phyloP scores from a whole-genome alignment of 306 rosid genomes.

The Trichosanthes cucumerina region DNA sequence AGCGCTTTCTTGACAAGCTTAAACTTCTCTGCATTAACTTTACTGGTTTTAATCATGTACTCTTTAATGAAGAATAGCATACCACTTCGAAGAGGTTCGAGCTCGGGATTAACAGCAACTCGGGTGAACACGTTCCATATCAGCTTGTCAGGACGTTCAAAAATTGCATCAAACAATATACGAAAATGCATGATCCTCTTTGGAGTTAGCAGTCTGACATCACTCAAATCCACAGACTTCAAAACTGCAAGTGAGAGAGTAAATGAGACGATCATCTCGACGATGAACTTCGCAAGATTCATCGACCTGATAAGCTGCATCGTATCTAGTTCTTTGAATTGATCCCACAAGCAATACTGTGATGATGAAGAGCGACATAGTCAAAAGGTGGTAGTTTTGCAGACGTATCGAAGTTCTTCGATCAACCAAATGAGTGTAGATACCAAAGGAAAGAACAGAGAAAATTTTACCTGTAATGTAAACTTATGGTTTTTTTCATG shows the following conservation, averaged over 20 bases:
- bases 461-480: slow-evolving; percentile 66
- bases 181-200: slow-evolving; percentile 79
- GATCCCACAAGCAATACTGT: slow-evolving; percentile 93
- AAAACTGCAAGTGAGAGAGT: slow-evolving; percentile 66
- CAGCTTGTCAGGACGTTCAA: slow-evolving; percentile 42
- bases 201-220: slow-evolving; percentile 48
- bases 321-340: slow-evolving; percentile 69
- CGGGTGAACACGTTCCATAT: slow-evolving; percentile 80
- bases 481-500: slow-evolving; percentile 93
- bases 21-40: slow-evolving; percentile 34
- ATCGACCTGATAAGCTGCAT: slow-evolving; percentile 61
- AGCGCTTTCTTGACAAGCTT: slow-evolving; percentile 69
- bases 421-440: background rate
- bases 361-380: background rate
- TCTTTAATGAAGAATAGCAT: slow-evolving; percentile 56
- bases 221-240: slow-evolving; percentile 57
- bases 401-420: background rate
- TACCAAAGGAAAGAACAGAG: background rate
- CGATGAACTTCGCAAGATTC: slow-evolving; percentile 78
- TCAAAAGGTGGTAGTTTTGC: background rate
- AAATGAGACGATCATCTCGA: slow-evolving; percentile 70
- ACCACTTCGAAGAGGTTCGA: slow-evolving; percentile 61
- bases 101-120: slow-evolving; percentile 58
- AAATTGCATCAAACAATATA: slow-evolving; percentile 67
- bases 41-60: slow-evolving; percentile 47